Evolutionary conservation across 2,329 filamentous ascomycete species (phyloP), one percentile per base, ranked within the genome.

Genomic region (Blastomyces gilchristii): DNA sequence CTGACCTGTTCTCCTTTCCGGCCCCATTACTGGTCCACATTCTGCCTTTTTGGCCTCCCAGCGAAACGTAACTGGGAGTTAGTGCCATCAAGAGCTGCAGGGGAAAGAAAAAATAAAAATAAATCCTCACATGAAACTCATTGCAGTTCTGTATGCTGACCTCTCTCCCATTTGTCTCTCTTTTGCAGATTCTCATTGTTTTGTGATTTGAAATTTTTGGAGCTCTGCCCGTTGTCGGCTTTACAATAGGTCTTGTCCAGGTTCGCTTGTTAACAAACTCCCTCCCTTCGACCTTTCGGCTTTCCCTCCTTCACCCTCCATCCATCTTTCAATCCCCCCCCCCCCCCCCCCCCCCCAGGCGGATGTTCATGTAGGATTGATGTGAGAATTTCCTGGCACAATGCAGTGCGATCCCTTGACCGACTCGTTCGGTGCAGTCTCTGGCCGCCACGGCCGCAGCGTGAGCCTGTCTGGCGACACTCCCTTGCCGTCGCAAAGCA

Each of bases 391-490:
- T 6, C 43, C 43, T 59, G 14, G 57, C 57, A 59, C 57, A n/a
- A 59, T 59, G 57, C 57, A 59, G 57, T 41, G 57, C 57, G 57
- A 59, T 37, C 43, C 25, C 22, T 59, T 49, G 2, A 34, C 31
- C 57, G 28, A 59, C 18, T 49, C 57, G 57, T 37, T 59, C 41
- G 41, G 18, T 64, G 59, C 58, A 62, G 60, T 37, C 37, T 62
- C 61, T 16, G 59, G 56, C 14, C 63, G 59, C 28, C 66, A 65
- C 56, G 61, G 58, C 34, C 76, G 75, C 65, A 77, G 74, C 64
- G 72, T 72, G 62, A 77, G 74, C 67, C 68, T 77, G 39, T 76
- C 74, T 31, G 75, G 71, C 63, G 75, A 77, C 67, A 71, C 69
- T 41, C 72, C 71, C 60, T 56, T 43, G n/a, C 39, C 62, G 69